phyloP scores from a whole-genome alignment of 192 early-diverging fungal genomes.

The Physocladia obscura region DNA sequence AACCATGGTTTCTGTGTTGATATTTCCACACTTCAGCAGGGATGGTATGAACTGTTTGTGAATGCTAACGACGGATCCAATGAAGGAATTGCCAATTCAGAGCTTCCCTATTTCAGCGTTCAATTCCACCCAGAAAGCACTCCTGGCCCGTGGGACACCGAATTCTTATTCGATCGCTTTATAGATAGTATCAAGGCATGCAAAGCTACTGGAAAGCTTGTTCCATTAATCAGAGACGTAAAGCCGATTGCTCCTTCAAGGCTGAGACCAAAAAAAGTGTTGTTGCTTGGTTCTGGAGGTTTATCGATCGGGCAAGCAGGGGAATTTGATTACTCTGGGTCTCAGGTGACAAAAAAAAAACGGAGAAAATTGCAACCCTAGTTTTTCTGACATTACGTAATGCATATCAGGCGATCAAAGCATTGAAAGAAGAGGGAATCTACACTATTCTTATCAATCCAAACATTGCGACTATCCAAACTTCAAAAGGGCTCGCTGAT shows the following conservation, averaged over 20 bases:
- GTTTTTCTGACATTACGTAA: too few species aligned
- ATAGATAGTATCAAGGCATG: constrained; percentile 76
- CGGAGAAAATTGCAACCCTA: too few species aligned
- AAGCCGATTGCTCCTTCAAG: constrained; percentile 48
- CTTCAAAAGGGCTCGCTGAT: constrained; percentile 93
- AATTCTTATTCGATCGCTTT: constrained; percentile 95
- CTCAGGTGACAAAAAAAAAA: too few species aligned
- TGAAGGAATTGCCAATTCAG: constrained; percentile 93
- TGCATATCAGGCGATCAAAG: constrained; percentile 96
- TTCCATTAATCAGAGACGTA: constrained; percentile 72
- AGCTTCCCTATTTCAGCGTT: constrained; percentile 91
- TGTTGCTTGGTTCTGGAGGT: constrained; percentile 95
- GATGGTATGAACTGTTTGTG: constrained; percentile 88
- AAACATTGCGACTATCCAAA: constrained; percentile 99
- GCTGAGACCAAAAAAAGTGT: constrained; percentile 81
- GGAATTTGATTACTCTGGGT: constrained; percentile 98
- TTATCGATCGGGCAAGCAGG: constrained; percentile 98
- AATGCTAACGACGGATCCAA: constrained; percentile 99
- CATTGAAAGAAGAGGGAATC: constrained; percentile 93
- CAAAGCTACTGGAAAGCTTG: constrained; percentile 62
- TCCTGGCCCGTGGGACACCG: constrained; percentile 95
- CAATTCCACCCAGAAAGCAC: constrained; percentile 99
- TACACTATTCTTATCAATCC: constrained; percentile 98
- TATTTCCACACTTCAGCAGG: constrained; percentile 65
- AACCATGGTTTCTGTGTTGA: constrained; percentile 98